Conservation (phyloP, 768 basidiomycete genomes). For the Floccularia luteovirens region DNA sequence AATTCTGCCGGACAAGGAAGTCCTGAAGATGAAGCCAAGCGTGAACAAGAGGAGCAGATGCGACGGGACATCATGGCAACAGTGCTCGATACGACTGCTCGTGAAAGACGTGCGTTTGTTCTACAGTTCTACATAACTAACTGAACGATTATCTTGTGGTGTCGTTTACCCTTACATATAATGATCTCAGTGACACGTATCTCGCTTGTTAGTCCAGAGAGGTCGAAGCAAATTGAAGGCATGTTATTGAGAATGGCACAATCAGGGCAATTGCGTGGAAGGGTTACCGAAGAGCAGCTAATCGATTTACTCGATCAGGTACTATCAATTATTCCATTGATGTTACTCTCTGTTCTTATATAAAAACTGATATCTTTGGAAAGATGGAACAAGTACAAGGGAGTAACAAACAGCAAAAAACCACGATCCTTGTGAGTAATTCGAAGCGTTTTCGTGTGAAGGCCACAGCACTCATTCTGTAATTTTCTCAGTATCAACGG, state of each 20-base stretch:
- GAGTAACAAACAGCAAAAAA: constrained; percentile 42
- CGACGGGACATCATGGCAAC: constrained; percentile 72
- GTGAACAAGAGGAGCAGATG: constrained; percentile 67
- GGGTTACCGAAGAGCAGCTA: constrained; percentile 74
- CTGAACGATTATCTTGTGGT: background rate
- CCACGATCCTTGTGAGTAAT: constrained; percentile 46
- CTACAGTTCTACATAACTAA: background rate
- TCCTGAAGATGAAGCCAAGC: constrained; percentile 44
- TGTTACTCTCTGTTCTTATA: constrained; percentile 16
- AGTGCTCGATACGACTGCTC: constrained; percentile 67
- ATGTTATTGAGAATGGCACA: constrained; percentile 81
- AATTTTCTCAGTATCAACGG: constrained; percentile 44
- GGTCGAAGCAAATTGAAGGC: constrained; percentile 73
- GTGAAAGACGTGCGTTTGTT: constrained; percentile 68
- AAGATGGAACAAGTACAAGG: constrained; percentile 52
- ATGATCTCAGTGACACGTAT: constrained; percentile 68
- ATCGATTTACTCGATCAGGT: constrained; percentile 87
- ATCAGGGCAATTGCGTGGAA: constrained; percentile 69
- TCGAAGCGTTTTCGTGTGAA: background rate
- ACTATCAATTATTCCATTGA: constrained; percentile 9
- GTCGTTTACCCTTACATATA: constrained; percentile 1
- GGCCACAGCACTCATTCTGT: background rate
- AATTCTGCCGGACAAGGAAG: background rate
- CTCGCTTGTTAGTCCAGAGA: constrained; percentile 75
- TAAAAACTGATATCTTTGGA: constrained; percentile 7